Percentiles rank a stretch among this genome's conserved stretches.
Evolutionary conservation across 495 filamentous ascomycete species (phyloP).

Genomic region (Talaromyces thailandensis): DNA sequence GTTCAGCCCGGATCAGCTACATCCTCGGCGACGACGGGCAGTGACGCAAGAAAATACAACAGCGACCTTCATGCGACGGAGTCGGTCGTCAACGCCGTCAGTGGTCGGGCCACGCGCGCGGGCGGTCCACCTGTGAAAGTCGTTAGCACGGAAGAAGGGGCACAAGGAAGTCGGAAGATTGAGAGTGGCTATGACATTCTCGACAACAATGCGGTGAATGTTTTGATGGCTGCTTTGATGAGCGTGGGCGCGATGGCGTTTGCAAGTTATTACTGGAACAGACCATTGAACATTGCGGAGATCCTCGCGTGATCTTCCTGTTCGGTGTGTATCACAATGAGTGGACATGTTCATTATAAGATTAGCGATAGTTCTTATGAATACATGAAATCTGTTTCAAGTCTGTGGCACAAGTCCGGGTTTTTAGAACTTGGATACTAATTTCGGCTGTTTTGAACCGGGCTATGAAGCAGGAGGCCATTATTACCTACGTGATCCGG

Average conservation of each 20-base stretch:
- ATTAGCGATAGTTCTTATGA: not conserved
- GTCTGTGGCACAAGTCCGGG: not conserved
- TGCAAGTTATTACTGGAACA: constrained; percentile 31
- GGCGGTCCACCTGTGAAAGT: constrained; percentile 11
- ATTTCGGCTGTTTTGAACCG: not conserved
- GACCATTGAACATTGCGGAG: constrained; percentile 15
- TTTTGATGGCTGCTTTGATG: constrained; percentile 77
- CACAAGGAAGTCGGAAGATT: constrained; percentile 58
- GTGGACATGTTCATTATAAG: not conserved
- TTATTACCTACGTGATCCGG: not conserved
- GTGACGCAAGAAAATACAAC: constrained; percentile 1
- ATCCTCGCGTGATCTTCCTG: not conserved
- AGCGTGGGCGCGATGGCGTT: constrained; percentile 70
- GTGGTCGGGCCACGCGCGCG: constrained; percentile 14
- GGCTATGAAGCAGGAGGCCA: not conserved
- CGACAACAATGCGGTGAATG: constrained; percentile 91
- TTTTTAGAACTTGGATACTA: not conserved
- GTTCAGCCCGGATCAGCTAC: constrained; percentile 24
- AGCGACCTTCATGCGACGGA: constrained; percentile 14
- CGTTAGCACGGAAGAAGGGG: constrained; percentile 22
- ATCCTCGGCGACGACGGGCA: constrained; percentile 4
- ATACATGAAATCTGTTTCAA: not conserved
- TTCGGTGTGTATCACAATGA: not conserved
- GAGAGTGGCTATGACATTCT: constrained; percentile 69
- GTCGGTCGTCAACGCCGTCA: constrained; percentile 26